phyloP scores from a whole-genome alignment of 495 filamentous ascomycete genomes.

The Diplogelasinospora grovesii region DNA sequence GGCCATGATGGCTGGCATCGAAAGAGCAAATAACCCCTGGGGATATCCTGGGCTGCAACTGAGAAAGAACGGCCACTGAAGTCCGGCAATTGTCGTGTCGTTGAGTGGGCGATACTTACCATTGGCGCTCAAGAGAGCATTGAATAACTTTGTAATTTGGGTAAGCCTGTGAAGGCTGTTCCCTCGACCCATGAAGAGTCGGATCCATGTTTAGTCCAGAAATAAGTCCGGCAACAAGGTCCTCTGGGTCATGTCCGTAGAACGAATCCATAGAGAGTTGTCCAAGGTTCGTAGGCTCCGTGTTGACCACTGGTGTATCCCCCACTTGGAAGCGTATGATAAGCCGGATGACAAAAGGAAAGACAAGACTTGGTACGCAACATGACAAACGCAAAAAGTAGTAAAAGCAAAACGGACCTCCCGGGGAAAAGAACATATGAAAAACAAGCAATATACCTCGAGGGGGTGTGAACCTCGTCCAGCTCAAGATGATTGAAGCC shows the following conservation, averaged over 20 bases:
- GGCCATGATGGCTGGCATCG: neutral
- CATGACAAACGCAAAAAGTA: slow-evolving; percentile 11
- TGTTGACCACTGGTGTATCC: slow-evolving; percentile 2
- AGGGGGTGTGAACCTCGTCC: slow-evolving; percentile 48
- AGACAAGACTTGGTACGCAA: slow-evolving; percentile 23
- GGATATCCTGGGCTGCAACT: too few relatives aligned
- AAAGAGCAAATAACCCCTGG: slow-evolving; percentile 6
- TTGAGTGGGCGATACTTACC: slow-evolving; percentile 16
- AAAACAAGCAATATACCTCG: slow-evolving; percentile 43
- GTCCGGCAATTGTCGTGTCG: slow-evolving; percentile 8
- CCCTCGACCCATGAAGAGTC: slow-evolving; percentile 5
- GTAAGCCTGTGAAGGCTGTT: slow-evolving; percentile 1
- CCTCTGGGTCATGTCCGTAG: neutral
- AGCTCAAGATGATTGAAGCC: slow-evolving; percentile 41
- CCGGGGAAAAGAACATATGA: slow-evolving; percentile 24
- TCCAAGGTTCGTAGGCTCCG: neutral
- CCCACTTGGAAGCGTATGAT: slow-evolving; percentile 2
- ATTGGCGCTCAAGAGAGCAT: slow-evolving; percentile 9
- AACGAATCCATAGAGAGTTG: neutral
- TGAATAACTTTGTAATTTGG: slow-evolving; percentile 4
- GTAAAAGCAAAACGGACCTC: slow-evolving; percentile 29
- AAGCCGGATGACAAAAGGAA: slow-evolving; percentile 9
- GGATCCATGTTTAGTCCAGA: slow-evolving; percentile 3
- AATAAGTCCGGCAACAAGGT: slow-evolving; percentile 4
- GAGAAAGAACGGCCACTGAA: too few relatives aligned